Percentiles rank a stretch among this genome's conserved stretches.
These are phyloP conservation scores for Closterium sp. DNA, from an alignment of 139 green algal species.

Conservation along the genomic window DNA sequence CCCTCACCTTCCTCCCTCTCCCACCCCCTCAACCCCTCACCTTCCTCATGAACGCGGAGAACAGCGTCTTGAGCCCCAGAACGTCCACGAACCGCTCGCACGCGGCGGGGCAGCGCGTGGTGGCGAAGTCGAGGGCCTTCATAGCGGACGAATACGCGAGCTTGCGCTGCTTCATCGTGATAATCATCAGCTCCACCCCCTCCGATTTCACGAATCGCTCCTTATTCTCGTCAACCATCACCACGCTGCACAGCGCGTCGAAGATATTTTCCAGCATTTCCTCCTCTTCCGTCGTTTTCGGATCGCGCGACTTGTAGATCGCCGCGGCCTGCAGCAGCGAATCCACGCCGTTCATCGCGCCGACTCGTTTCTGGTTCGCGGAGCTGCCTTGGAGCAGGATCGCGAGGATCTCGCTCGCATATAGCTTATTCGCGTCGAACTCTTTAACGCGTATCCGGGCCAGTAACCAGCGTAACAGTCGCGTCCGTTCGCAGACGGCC, in stretches of 20 bases:
- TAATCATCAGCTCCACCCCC: conserved; percentile 91
- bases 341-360: conserved; percentile 75
- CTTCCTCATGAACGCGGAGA: conserved; percentile 94
- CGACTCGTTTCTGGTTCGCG: conserved; percentile 70
- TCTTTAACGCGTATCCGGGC: conserved; percentile 56
- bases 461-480: conserved; percentile 86
- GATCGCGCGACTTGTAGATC: conserved; percentile 65
- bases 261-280: conserved; percentile 85
- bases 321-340: conserved; percentile 68
- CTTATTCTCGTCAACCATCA: conserved; percentile 69
- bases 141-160: conserved; percentile 69
- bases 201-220: conserved; percentile 68
- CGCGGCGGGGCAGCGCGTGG: conserved; percentile 64
- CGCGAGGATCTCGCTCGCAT: conserved; percentile 82
- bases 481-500: conserved; percentile 57
- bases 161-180: conserved; percentile 78
- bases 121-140: conserved; percentile 84
- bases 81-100: conserved; percentile 64
- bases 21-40: neutral
- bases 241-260: conserved; percentile 73
- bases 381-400: conserved; percentile 72
- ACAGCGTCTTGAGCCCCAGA: conserved; percentile 80
- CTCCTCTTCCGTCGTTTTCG: conserved; percentile 50
- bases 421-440: conserved; percentile 80
- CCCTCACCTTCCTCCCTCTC: neutral